phyloP scores from a whole-genome alignment of 257 asterid genomes.

The Linderniella brevidens region DNA sequence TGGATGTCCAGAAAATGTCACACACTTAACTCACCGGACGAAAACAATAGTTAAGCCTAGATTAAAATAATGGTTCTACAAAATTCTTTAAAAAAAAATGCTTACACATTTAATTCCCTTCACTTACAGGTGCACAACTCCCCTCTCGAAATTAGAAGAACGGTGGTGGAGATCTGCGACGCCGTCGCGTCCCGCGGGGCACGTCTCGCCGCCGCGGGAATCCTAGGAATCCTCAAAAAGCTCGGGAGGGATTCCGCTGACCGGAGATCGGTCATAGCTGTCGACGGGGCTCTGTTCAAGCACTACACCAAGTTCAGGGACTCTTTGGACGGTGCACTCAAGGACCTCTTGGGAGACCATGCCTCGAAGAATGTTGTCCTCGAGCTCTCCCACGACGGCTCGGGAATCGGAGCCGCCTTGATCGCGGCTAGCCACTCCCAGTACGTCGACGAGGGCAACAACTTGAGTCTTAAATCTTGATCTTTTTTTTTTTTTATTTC shows the following conservation, averaged over 20 bases:
- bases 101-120: not conserved
- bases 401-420: constrained; percentile 91
- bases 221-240: constrained; percentile 59
- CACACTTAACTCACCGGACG: too few species aligned
- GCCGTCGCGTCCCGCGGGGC: constrained; percentile 72
- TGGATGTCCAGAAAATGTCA: too few species aligned
- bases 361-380: constrained; percentile 11
- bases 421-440: constrained; percentile 73
- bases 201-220: constrained; percentile 76
- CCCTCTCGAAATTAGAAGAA: constrained; percentile 46
- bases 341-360: constrained; percentile 54
- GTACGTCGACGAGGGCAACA: constrained; percentile 27
- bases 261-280: constrained; percentile 47
- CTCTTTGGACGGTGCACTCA: constrained; percentile 36
- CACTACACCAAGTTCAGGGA: constrained; percentile 60
- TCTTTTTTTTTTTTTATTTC: too few species aligned
- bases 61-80: too few species aligned
- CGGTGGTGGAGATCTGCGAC: constrained; percentile 47
- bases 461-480: too few species aligned
- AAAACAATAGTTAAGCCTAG: too few species aligned
- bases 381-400: constrained; percentile 58
- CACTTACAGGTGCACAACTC: constrained; percentile 35
- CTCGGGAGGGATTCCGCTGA: constrained; percentile 45
- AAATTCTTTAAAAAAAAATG: too few species aligned
- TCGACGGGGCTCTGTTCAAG: constrained; percentile 70